These are phyloP conservation scores for Gymnopus androsaceus DNA, from an alignment of 1,284 basidiomycete genomes.

Conservation along the genomic window DNA sequence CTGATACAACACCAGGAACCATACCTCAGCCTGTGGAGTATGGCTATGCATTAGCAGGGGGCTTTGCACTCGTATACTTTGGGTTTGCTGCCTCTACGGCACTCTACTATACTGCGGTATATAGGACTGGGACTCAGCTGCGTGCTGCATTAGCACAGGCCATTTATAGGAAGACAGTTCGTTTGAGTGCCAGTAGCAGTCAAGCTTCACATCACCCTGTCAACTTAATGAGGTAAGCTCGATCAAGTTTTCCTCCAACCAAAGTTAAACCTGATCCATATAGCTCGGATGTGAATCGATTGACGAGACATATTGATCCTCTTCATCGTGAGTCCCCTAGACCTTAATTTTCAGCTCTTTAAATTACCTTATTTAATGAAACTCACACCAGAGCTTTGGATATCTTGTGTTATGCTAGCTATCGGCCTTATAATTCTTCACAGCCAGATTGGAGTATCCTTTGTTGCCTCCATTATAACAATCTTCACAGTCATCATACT, in stretches of 20 bases:
- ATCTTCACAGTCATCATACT: neutral
- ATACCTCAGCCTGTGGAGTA: neutral
- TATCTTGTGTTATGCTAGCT: neutral
- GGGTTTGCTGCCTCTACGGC: neutral
- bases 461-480: neutral
- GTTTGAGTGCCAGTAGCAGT: neutral
- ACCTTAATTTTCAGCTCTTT: neutral
- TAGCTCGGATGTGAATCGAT: conserved; percentile 1
- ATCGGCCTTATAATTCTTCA: neutral
- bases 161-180: conserved; percentile 1
- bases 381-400: conserved; percentile 1
- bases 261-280: neutral
- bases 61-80: neutral
- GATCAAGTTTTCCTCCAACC: neutral
- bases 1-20: neutral
- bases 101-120: conserved; percentile 1
- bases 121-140: neutral
- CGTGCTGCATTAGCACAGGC: neutral
- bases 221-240: neutral
- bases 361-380: neutral
- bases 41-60: neutral
- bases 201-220: neutral
- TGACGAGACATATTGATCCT: conserved; percentile 1
- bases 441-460: neutral
- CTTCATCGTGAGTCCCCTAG: conserved; percentile 3